Percentiles rank a stretch among this genome's conserved stretches.
phyloP scores from a whole-genome alignment of 257 asterid species.

The Lycium ferocissimum region DNA sequence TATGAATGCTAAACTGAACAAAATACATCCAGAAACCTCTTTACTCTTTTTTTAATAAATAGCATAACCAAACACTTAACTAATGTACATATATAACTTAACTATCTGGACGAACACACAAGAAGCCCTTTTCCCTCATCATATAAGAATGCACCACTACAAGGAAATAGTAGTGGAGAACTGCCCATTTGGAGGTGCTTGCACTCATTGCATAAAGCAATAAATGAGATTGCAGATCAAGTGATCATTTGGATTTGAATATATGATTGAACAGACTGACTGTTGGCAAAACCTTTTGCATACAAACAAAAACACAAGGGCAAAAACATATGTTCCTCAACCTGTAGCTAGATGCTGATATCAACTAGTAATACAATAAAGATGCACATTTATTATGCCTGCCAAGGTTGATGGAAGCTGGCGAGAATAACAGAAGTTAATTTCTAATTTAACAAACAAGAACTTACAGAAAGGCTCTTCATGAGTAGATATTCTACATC shows the following conservation, averaged over 20 bases:
- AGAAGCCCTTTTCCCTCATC: background rate
- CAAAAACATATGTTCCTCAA: background rate
- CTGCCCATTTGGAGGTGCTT: background rate
- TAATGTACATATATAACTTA: too few relatives aligned
- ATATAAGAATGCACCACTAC: background rate
- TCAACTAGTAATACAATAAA: background rate
- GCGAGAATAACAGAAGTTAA: constrained; percentile 14
- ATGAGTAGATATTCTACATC: constrained; percentile 93
- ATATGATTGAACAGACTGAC: background rate
- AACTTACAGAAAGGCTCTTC: constrained; percentile 98
- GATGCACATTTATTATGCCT: background rate
- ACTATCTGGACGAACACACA: background rate
- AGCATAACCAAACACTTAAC: too few relatives aligned
- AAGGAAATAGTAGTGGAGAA: background rate
- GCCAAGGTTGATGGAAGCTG: background rate
- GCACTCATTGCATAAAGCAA: background rate
- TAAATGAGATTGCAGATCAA: background rate
- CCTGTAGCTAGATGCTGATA: background rate
- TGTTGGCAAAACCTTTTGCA: background rate
- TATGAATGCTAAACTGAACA: background rate
- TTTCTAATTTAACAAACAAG: background rate
- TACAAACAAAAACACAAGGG: background rate
- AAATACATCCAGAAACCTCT: background rate
- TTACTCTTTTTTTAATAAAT: background rate
- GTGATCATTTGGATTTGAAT: background rate